Evolutionary conservation across 352 stramenopile species (phyloP), one percentile per base, ranked within the genome.

Genomic region (Phytopythium mirpurense): DNA sequence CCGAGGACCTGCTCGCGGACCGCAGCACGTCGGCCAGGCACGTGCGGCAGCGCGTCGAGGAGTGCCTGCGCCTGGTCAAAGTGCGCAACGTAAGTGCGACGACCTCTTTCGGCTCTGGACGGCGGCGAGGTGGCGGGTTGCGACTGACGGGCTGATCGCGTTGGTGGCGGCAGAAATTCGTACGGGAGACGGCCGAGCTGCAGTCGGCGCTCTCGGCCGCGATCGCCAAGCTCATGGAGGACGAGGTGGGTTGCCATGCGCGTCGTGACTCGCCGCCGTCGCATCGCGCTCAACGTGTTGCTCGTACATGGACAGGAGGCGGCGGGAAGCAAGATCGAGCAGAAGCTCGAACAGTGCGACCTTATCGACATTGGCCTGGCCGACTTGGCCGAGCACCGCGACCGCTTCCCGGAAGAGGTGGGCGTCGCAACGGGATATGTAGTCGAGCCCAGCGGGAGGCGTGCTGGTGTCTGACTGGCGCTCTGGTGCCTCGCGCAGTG

Each of bases 271-370:
- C 18, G 14, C 5, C 36, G 36, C 36, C 18, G n/a, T n/a, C n/a
- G n/a, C n/a, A n/a, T n/a, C n/a, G n/a, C 15, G 21, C 24, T 48
- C 4, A 48, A 16, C 45, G 10, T 57, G 24, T 23, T 48, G 32
- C 34, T n/a, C 19, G n/a, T 19, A 10, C 6, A 9, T 16, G 1
- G 63, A 21, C 55, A 90, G 80, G 73, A 82, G 59, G 43, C 67
- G 26, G 77, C 77, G 5, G 66, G 73, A 4, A 62, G 56, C 36
- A 90, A 88, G 56, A 83, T 83, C 51, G 82, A 92, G 34, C 62
- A 75, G 51, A 84, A 88, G 50, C 63, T 90, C 26, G 82, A 92
- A 76, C 79, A 90, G 88, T 92, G 82, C 56, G 82, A 92, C 52
- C 65, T 83, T 21, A 90, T 92, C 49, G 82, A 92, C 51, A 81